Percentiles rank a stretch among this genome's conserved stretches.
These are phyloP conservation scores for Achlya hypogyna DNA, from an alignment of 352 stramenopile genomes.

Conservation along the genomic window DNA sequence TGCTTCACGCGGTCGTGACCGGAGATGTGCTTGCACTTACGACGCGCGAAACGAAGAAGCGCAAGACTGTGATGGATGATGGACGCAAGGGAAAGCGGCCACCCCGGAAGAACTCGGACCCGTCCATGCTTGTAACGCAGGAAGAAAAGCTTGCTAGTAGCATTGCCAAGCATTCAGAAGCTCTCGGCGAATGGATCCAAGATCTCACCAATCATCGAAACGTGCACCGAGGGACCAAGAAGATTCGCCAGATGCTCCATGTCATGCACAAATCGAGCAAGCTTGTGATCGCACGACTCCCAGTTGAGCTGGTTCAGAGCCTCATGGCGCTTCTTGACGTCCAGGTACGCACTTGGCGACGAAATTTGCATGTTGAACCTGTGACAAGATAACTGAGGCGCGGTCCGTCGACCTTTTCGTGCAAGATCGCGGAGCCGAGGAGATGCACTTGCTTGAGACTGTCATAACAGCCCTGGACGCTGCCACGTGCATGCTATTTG, in stretches of 20 bases:
- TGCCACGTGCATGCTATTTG: conserved; percentile 55
- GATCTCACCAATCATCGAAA: conserved; percentile 43
- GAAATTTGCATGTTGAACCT: background rate
- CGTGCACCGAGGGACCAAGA: conserved; percentile 30
- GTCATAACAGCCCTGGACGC: conserved; percentile 47
- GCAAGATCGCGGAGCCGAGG: background rate
- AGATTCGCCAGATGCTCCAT: conserved; percentile 54
- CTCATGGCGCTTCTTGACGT: conserved; percentile 47
- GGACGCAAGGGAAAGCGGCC: background rate
- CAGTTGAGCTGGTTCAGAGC: conserved; percentile 42
- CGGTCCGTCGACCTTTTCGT: conserved; percentile 22
- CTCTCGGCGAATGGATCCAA: conserved; percentile 36
- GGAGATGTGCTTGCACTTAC: background rate
- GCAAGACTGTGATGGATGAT: conserved; percentile 4
- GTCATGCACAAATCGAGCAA: conserved; percentile 45
- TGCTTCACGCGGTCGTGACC: background rate
- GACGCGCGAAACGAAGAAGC: background rate
- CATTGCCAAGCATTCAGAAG: conserved; percentile 57
- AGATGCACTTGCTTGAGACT: conserved; percentile 26
- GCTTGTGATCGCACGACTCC: conserved; percentile 42
- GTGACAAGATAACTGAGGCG: conserved; percentile 9
- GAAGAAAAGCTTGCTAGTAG: conserved; percentile 18
- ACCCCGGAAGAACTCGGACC: background rate
- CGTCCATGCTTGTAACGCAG: background rate
- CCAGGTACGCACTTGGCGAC: conserved; percentile 36